These are phyloP conservation scores for Tuber melanosporum DNA, from an alignment of 495 filamentous ascomycete species.

Conservation along the genomic window DNA sequence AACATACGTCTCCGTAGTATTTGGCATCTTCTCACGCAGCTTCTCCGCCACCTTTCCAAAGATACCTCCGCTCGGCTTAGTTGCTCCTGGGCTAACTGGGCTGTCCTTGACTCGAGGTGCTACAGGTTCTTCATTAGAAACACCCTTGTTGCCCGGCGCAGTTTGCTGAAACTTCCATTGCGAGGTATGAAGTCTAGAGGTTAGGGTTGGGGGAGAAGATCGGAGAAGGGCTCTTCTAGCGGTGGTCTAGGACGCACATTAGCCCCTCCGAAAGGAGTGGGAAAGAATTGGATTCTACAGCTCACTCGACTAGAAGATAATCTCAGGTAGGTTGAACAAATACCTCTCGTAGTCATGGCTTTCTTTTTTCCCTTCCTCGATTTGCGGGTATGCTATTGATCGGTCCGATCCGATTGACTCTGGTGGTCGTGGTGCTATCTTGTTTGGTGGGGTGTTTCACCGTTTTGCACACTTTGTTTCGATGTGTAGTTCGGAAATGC, in stretches of 20 bases:
- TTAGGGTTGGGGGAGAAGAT: not conserved
- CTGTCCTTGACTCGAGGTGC: not conserved
- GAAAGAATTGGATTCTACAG: not conserved
- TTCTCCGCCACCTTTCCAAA: not conserved
- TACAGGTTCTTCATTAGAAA: not conserved
- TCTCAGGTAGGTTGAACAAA: not conserved
- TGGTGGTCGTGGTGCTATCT: not conserved
- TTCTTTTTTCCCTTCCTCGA: not conserved
- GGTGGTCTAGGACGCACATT: not conserved
- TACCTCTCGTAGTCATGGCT: not conserved
- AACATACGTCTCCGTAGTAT: constrained; percentile 60
- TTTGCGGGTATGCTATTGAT: not conserved
- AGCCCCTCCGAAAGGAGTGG: not conserved
- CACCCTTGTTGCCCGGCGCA: not conserved
- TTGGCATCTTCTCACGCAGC: constrained; percentile 44
- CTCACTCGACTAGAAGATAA: not conserved
- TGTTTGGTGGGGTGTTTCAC: not conserved
- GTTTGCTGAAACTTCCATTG: not conserved
- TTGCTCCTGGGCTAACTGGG: not conserved
- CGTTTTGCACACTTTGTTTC: not conserved
- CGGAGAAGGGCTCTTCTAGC: not conserved
- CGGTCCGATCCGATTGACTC: not conserved
- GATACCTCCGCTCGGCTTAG: not conserved
- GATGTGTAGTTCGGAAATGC: not conserved
- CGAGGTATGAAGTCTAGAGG: not conserved